Percentiles rank a stretch among this genome's conserved stretches.
phyloP scores from a whole-genome alignment of 768 basidiomycete genomes.

The Amanita pallidorosea region DNA sequence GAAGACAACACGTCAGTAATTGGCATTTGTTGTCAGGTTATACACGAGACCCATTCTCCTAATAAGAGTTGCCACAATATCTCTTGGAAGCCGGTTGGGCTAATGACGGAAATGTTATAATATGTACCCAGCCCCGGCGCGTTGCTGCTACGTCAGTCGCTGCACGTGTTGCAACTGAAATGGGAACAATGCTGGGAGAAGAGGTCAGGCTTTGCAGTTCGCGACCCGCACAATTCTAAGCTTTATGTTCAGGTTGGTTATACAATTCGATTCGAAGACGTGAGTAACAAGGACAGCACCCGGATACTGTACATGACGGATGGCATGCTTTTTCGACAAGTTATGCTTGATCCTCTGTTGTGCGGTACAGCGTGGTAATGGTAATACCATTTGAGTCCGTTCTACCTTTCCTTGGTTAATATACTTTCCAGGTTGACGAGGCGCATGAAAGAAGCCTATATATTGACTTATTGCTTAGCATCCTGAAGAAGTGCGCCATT shows the following conservation, averaged over 20 bases:
- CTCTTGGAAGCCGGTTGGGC: constrained; percentile 93
- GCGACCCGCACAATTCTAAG: neutral
- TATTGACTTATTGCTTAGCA: constrained; percentile 84
- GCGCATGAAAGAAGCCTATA: constrained; percentile 96
- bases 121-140: constrained; percentile 86
- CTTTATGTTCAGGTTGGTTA: constrained; percentile 74
- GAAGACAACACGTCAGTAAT: constrained; percentile 84
- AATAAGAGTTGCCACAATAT: constrained; percentile 87
- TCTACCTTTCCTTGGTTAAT: neutral
- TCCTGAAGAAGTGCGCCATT: constrained; percentile 78
- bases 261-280: constrained; percentile 93
- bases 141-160: constrained; percentile 96
- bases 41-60: constrained; percentile 10
- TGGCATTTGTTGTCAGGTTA: constrained; percentile 1
- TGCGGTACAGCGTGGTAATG: constrained; percentile 96
- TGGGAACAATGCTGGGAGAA: constrained; percentile 81
- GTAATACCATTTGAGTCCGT: constrained; percentile 26
- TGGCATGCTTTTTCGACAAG: constrained; percentile 95
- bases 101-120: constrained; percentile 68
- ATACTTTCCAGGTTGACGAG: constrained; percentile 71
- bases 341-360: constrained; percentile 83
- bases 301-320: constrained; percentile 95
- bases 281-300: constrained; percentile 75
- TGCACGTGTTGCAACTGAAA: constrained; percentile 81
- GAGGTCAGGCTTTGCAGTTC: constrained; percentile 39